phyloP scores from a whole-genome alignment of 2,329 filamentous ascomycete species.

The Penicillium verrucosum region DNA sequence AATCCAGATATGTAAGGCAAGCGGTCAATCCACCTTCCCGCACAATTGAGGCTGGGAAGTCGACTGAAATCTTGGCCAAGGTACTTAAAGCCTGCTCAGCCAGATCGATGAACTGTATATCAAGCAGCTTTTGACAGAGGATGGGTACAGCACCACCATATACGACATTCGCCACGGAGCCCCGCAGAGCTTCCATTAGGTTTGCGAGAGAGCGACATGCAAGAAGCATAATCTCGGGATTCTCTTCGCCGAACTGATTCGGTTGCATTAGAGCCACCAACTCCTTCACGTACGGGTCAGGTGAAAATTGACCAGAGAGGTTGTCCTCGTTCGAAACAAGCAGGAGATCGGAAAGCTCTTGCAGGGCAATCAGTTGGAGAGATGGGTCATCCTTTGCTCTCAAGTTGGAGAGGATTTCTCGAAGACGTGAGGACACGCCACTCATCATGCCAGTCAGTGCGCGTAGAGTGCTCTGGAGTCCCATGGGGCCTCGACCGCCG shows the following conservation, averaged over 20 bases:
- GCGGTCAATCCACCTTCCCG: conserved; percentile 91
- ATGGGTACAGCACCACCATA: conserved; percentile 96
- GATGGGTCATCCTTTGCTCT: conserved; percentile 81
- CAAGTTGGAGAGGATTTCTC: conserved; percentile 72
- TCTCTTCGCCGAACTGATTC: conserved; percentile 81
- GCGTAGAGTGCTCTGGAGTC: conserved; percentile 75
- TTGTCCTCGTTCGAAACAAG: conserved; percentile 96
- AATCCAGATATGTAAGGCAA: conserved; percentile 94
- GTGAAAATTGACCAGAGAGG: conserved; percentile 88
- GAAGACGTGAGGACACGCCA: conserved; percentile 72
- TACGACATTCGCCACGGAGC: conserved; percentile 90
- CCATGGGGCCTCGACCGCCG: conserved; percentile 60
- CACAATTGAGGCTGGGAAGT: conserved; percentile 93
- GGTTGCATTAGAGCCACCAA: conserved; percentile 88
- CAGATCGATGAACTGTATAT: conserved; percentile 95
- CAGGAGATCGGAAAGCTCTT: conserved; percentile 89
- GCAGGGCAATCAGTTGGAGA: conserved; percentile 83
- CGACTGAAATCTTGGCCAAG: conserved; percentile 92
- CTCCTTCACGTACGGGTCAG: conserved; percentile 93
- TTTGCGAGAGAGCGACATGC: conserved; percentile 95
- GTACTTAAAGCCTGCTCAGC: conserved; percentile 97
- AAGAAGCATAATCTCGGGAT: conserved; percentile 94
- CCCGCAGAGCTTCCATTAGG: conserved; percentile 92
- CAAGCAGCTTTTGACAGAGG: conserved; percentile 87
- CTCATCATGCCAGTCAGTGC: conserved; percentile 91